Evolutionary conservation across 225 moss, liverwort and hornwort species (phyloP), one percentile per base, ranked within the genome.

Genomic region (Ulota crispa): DNA sequence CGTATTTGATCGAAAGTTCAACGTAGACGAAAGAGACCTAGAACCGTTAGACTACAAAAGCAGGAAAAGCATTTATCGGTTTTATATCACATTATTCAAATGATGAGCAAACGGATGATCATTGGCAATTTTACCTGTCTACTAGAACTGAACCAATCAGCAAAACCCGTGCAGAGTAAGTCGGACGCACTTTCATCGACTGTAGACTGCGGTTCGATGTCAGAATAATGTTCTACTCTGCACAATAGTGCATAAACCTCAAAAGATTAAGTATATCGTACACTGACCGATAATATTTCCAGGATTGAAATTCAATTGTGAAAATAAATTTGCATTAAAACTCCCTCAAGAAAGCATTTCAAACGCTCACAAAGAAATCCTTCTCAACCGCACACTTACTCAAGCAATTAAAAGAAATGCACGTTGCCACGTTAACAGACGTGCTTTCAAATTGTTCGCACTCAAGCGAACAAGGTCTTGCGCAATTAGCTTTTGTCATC

Each of bases 131-230:
- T 76, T 85, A 84, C 89, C 84, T 82, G 76, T 41, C 61, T 68
- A 61, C 74, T 75, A 57, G 45, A 56, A 27, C 21, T 77, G 61
- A 76, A 68, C 76, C 68, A 68, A 24, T 76, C 62, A 20, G 11
- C 39, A 54, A 62, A 62, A 37, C 30, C 68, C 23, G 37, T 18
- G 80, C 72, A 86, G 39, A 60, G 68, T 60, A 67, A 72, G 28
- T 83, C 68, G 64, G 84, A 72, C 31, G 68, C 63, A 86, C 45
- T 84, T 66, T 47, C 76, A 72, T 84, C 76, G 63, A 72, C 57
- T 72, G 71, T 68, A 30, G 37, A 57, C 37, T 76, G 77, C 30
- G 64, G 64, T 77, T 81, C 73, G 31, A 43, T 59, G 30, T 77
- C 43, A 34, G 42, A 42, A 69, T 77, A 68, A 64, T 20, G 55